Conservation (phyloP, 345 rosid species). For the Eucalyptus urophylla region DNA sequence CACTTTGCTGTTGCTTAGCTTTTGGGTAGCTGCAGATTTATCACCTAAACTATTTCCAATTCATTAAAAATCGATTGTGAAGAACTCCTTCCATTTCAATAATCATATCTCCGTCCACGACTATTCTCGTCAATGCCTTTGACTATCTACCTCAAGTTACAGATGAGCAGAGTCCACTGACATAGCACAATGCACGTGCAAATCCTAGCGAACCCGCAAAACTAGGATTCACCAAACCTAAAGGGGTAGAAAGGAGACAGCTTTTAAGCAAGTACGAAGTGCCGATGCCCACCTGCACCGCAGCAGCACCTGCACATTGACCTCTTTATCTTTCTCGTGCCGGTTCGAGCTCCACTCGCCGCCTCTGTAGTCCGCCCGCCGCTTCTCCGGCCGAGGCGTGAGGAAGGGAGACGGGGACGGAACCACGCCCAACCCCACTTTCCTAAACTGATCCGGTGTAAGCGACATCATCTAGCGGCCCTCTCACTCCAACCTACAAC, state of each 20-base stretch:
- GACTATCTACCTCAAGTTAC: neutral
- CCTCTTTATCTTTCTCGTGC: conserved; percentile 68
- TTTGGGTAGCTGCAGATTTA: neutral
- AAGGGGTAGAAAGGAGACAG: neutral
- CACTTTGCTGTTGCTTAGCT: neutral
- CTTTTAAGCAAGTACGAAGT: neutral
- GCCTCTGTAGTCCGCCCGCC: conserved; percentile 43
- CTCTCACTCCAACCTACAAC: neutral
- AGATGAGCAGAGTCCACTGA: neutral
- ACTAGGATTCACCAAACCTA: neutral
- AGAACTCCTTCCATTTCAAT: neutral
- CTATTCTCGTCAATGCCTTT: neutral
- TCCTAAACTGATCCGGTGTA: conserved; percentile 60
- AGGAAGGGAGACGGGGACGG: conserved; percentile 82
- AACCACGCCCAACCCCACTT: conserved; percentile 46
- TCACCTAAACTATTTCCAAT: neutral
- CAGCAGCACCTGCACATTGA: conserved; percentile 80
- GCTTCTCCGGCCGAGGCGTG: conserved; percentile 82
- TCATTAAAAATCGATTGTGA: neutral
- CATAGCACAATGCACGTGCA: neutral
- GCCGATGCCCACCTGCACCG: conserved; percentile 45
- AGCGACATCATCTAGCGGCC: conserved; percentile 27
- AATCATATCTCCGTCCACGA: neutral
- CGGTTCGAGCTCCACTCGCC: conserved; percentile 40
- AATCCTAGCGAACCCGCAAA: neutral